Evolutionary conservation across 192 early-diverging fungal species (phyloP).

Genomic region (Dispira simplex): DNA sequence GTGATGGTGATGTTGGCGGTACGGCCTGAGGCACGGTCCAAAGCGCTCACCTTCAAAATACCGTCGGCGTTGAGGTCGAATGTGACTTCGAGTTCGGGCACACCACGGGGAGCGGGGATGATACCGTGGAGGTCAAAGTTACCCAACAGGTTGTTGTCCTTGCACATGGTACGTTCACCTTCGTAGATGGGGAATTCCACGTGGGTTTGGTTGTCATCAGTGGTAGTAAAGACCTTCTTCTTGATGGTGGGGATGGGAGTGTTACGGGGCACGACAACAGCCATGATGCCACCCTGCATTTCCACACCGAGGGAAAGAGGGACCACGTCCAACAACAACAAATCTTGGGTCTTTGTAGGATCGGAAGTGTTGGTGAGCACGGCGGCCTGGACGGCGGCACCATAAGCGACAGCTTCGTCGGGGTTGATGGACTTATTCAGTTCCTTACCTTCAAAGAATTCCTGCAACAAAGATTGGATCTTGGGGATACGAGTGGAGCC

Average conservation of each 20-base stretch:
- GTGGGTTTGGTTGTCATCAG: slow-evolving; percentile 68
- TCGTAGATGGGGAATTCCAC: slow-evolving; percentile 77
- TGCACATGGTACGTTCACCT: slow-evolving; percentile 76
- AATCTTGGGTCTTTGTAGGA: slow-evolving; percentile 45
- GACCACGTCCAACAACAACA: slow-evolving; percentile 71
- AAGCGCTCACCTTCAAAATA: slow-evolving; percentile 79
- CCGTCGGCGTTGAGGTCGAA: slow-evolving; percentile 79
- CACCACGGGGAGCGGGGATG: slow-evolving; percentile 60
- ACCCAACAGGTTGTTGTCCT: slow-evolving; percentile 84
- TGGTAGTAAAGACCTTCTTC: slow-evolving; percentile 69
- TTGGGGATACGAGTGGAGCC: slow-evolving; percentile 92
- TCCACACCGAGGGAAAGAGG: slow-evolving; percentile 76
- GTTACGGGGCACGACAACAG: slow-evolving; percentile 70
- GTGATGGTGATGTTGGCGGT: slow-evolving; percentile 89
- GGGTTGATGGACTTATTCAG: slow-evolving; percentile 85
- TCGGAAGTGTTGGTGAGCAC: slow-evolving; percentile 52
- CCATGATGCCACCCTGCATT: slow-evolving; percentile 74
- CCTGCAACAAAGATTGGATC: slow-evolving; percentile 61
- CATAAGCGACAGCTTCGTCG: slow-evolving; percentile 89
- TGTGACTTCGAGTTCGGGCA: slow-evolving; percentile 63
- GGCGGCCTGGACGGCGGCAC: slow-evolving; percentile 80
- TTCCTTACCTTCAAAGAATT: slow-evolving; percentile 69
- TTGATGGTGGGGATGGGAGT: slow-evolving; percentile 68
- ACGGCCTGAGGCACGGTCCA: slow-evolving; percentile 82
- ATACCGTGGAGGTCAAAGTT: slow-evolving; percentile 70